Percentiles rank a stretch among this genome's conserved stretches.
Evolutionary conservation across 305 asterid species (phyloP).

Genomic region (Striga hermonthica): DNA sequence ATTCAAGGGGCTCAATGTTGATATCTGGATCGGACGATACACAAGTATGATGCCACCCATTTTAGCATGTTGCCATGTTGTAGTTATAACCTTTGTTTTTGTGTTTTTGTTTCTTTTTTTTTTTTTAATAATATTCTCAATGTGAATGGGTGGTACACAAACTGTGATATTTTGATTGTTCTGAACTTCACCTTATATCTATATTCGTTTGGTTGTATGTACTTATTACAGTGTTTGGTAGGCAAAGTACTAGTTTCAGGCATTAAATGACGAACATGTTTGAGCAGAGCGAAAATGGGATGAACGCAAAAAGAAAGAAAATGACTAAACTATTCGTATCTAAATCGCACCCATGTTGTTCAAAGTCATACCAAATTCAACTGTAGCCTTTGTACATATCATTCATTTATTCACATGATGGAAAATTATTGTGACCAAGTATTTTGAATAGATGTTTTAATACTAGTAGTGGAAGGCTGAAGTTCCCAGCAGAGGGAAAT

Average conservation of each 20-base stretch:
- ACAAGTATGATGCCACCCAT: conserved; percentile 50
- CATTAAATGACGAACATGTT: conserved; percentile 17
- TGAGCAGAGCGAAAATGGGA: conserved; percentile 23
- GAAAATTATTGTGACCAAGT: conserved; percentile 8
- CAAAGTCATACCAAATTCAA: conserved; percentile 7
- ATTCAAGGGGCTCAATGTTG: conserved; percentile 79
- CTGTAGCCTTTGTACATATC: too few species aligned
- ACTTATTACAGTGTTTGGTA: conserved; percentile 4
- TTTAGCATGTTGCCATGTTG: not conserved
- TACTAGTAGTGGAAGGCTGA: too few species aligned
- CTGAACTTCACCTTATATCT: not conserved
- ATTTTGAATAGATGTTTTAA: not conserved
- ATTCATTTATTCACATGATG: not conserved
- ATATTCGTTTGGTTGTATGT: not conserved
- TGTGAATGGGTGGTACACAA: conserved; percentile 1
- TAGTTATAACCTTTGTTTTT: conserved; percentile 22
- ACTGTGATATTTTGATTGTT: conserved; percentile 4
- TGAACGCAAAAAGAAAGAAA: not conserved
- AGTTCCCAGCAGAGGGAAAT: not conserved
- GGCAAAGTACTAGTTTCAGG: not conserved
- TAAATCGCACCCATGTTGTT: not conserved
- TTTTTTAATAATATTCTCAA: too few species aligned
- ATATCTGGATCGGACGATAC: conserved; percentile 98
- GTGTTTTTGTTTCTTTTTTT: conserved; percentile 4
- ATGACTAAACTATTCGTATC: not conserved